Evolutionary conservation across 805 yeast genomes (phyloP).

Genomic region (Schizosaccharomyces cryophilus): DNA sequence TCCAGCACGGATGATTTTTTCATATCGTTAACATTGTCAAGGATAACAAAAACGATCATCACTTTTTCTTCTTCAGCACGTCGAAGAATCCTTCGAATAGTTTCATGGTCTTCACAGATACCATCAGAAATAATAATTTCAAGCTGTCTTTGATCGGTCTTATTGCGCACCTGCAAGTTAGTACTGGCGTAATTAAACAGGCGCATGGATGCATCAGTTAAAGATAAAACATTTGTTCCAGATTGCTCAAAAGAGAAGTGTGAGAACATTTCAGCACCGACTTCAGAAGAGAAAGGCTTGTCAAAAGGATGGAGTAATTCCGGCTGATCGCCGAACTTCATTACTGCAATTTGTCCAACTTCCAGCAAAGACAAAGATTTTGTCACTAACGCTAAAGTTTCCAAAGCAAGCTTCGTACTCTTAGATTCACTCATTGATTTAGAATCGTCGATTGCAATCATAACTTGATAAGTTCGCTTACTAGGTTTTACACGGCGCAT

Average conservation of each 20-base stretch:
- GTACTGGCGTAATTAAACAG: conserved; percentile 29
- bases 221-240: conserved; percentile 54
- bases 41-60: conserved; percentile 82
- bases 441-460: conserved; percentile 94
- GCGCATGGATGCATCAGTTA: conserved; percentile 46
- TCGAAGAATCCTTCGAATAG: conserved; percentile 61
- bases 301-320: conserved; percentile 76
- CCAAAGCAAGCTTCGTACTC: conserved; percentile 76
- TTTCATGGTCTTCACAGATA: conserved; percentile 82
- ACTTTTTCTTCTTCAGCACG: conserved; percentile 76
- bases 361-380: conserved; percentile 85
- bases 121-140: conserved; percentile 90
- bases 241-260: conserved; percentile 80
- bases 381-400: conserved; percentile 77
- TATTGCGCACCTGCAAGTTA: conserved; percentile 22
- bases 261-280: conserved; percentile 65
- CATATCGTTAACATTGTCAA: conserved; percentile 45
- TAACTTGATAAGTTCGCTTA: conserved; percentile 86
- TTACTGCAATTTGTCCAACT: conserved; percentile 76
- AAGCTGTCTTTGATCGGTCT: conserved; percentile 54
- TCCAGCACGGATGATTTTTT: conserved; percentile 63
- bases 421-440: conserved; percentile 90
- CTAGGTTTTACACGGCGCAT: conserved; percentile 90
- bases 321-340: conserved; percentile 68
- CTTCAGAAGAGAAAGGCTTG: conserved; percentile 54